A percentile compares a stretch with the other conserved stretches of the same genome.
Evolutionary conservation across 306 rosid genomes (phyloP).

Genomic region (Neltuma alba): DNA sequence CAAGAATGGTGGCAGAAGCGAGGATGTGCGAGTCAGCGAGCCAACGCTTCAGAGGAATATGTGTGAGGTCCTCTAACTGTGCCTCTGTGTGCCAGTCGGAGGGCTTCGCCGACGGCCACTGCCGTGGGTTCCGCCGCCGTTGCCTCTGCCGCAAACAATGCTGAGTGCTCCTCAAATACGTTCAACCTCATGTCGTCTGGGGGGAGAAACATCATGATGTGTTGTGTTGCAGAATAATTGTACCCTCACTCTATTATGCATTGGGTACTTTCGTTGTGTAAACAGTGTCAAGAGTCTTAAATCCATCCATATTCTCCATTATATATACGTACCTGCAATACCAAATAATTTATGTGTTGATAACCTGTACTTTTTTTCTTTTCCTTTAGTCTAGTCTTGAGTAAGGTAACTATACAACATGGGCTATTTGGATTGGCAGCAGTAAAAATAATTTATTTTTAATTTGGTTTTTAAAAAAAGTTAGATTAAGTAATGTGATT

Average conservation of each 20-base stretch:
- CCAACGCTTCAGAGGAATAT: constrained; percentile 53
- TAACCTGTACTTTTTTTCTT: not conserved
- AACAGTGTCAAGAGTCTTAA: not conserved
- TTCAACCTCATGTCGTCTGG: not conserved
- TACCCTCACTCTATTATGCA: not conserved
- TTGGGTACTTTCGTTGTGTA: not conserved
- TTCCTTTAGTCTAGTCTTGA: too few species aligned
- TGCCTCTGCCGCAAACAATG: constrained; percentile 59
- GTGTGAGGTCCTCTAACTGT: constrained; percentile 53
- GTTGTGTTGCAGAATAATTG: not conserved
- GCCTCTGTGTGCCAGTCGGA: constrained; percentile 53
- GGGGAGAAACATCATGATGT: not conserved
- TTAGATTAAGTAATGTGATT: too few species aligned
- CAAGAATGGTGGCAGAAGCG: constrained; percentile 51
- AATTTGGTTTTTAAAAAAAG: too few species aligned
- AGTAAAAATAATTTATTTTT: too few species aligned
- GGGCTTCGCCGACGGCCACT: constrained; percentile 53
- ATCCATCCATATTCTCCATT: not conserved
- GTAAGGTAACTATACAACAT: too few species aligned
- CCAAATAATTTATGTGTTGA: not conserved
- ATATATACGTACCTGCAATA: not conserved
- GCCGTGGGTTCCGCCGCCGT: constrained; percentile 68
- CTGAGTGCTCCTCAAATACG: not conserved
- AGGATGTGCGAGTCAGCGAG: constrained; percentile 57
- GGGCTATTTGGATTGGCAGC: too few species aligned